Base-by-base conservation (phyloP, 1,284 basidiomycete genomes). In the Tranzscheliella williamsii region DNA sequence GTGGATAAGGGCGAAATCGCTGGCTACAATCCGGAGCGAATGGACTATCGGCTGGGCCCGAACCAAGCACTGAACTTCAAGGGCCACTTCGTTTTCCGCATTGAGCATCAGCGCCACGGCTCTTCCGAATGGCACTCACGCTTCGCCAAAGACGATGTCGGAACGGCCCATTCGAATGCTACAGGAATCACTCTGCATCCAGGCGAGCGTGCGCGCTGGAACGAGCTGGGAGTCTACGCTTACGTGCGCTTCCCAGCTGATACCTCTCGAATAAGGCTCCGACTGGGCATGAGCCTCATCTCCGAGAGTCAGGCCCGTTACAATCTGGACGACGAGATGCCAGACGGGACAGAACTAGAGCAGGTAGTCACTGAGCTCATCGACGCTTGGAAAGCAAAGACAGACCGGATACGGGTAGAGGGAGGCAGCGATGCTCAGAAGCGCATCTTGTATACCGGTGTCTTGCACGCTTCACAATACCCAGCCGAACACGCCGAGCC, bases 201-300 rank as follows among this genome's bases (percentile, higher is more conserved):
- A 1, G 42, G 23, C 27, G 52, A 66, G 42, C 35, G 42, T 4
- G 54, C 53, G 18, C 30, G 65, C 5, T 64, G 68, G 24, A 65
- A 67, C 15, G 84, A 84, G 5, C 66, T 81, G 0, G 69, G 83
- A 13, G 75, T 89, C 4, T 82, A 84, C 15, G 87, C 81, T 0
- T 90, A 84, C 66, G 85, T 81, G 1, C 73, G 78, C 2, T 87
- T 90, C 63, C 70, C 55, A 0, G 48, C 62, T 1, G 69, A 62
- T 3, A 79, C 79, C 13, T 61, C 69, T 13, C 73, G 73, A 2
- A 82, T 90, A 24, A 81, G 84, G 15, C 84, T 88, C 6, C 81
- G 87, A 8, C 80, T 91, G 1, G 88, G 87, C 0, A 86, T 87
- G 8, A 89, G 87, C 9, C 88, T 90, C 70, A 87, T 91, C 53